Conservation (phyloP, 2,329 filamentous ascomycete species). For the Phialophora expanda region DNA sequence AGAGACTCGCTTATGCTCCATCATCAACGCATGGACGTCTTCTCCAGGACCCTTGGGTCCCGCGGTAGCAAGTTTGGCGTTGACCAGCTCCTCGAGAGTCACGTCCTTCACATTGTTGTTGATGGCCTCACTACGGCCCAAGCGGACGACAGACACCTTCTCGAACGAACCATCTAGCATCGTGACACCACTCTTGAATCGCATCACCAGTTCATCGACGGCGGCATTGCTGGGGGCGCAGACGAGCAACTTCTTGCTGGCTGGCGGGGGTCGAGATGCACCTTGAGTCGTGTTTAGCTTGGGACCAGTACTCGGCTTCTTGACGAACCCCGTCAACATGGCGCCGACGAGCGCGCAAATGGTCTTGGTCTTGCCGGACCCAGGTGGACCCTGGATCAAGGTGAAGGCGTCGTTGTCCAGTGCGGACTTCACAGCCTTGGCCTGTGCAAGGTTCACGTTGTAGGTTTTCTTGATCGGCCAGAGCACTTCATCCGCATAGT, state of each 20-base stretch:
- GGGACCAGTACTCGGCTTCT: constrained; percentile 52
- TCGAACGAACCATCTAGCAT: constrained; percentile 73
- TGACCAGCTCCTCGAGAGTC: constrained; percentile 89
- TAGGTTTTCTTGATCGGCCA: constrained; percentile 75
- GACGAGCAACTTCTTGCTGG: constrained; percentile 83
- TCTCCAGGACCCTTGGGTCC: constrained; percentile 53
- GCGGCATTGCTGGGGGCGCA: constrained; percentile 99
- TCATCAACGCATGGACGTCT: constrained; percentile 71
- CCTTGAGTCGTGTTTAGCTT: constrained; percentile 45
- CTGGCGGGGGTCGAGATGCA: constrained; percentile 45
- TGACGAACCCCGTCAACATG: constrained; percentile 68
- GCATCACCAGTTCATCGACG: constrained; percentile 92
- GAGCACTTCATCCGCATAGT: constrained; percentile 76
- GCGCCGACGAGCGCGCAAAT: constrained; percentile 96
- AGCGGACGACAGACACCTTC: constrained; percentile 83
- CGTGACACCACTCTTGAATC: constrained; percentile 85
- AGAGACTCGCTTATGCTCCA: constrained; percentile 65
- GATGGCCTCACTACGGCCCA: constrained; percentile 90
- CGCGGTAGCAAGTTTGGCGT: constrained; percentile 65
- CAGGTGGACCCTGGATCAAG: constrained; percentile 91
- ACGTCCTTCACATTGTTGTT: constrained; percentile 88
- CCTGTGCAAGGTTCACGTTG: constrained; percentile 84
- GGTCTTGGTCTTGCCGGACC: constrained; percentile 97
- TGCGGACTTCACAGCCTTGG: constrained; percentile 87
- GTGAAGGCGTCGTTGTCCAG: constrained; percentile 97